Evolutionary conservation across 768 basidiomycete genomes (phyloP).

Genomic region (Boletus subparvulus): DNA sequence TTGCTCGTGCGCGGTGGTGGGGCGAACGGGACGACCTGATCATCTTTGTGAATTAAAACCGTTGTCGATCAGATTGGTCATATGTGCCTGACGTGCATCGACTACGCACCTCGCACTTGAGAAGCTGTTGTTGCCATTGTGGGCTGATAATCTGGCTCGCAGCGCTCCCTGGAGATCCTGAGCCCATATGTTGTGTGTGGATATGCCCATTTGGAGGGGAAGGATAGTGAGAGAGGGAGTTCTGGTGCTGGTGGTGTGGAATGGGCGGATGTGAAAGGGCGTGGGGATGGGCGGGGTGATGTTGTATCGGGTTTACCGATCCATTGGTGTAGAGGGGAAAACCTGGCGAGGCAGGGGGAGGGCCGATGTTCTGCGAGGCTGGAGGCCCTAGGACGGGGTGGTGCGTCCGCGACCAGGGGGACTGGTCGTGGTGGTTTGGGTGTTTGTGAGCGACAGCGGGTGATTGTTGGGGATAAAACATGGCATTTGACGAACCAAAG

Average conservation of each 20-base stretch:
- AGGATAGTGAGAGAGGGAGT: constrained; percentile 73
- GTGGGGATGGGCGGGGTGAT: constrained; percentile 58
- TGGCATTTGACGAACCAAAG: constrained; percentile 43
- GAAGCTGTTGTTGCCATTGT: constrained; percentile 92
- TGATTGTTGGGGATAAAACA: constrained; percentile 86
- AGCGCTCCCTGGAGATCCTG: constrained; percentile 56
- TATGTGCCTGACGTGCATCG: constrained; percentile 15
- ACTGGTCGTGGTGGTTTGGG: constrained; percentile 72
- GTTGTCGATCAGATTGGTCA: constrained; percentile 18
- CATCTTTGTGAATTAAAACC: constrained; percentile 49
- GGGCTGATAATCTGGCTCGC: constrained; percentile 66
- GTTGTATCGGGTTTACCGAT: constrained; percentile 58
- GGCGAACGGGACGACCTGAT: constrained; percentile 83
- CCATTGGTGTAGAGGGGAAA: constrained; percentile 78
- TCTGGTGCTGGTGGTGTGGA: constrained; percentile 76
- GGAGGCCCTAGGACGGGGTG: constrained; percentile 52
- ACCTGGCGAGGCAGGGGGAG: constrained; percentile 69
- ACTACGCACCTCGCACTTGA: constrained; percentile 84
- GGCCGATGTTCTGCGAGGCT: constrained; percentile 45
- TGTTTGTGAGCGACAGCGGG: constrained; percentile 79
- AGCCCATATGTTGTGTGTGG: constrained; percentile 56
- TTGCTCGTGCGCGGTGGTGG: constrained; percentile 94
- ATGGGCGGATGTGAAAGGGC: constrained; percentile 48
- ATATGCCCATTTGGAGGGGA: constrained; percentile 74
- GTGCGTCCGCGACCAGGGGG: constrained; percentile 67